Evolutionary conservation across 192 early-diverging fungal species (phyloP).

Genomic region (Funneliformis mosseae): DNA sequence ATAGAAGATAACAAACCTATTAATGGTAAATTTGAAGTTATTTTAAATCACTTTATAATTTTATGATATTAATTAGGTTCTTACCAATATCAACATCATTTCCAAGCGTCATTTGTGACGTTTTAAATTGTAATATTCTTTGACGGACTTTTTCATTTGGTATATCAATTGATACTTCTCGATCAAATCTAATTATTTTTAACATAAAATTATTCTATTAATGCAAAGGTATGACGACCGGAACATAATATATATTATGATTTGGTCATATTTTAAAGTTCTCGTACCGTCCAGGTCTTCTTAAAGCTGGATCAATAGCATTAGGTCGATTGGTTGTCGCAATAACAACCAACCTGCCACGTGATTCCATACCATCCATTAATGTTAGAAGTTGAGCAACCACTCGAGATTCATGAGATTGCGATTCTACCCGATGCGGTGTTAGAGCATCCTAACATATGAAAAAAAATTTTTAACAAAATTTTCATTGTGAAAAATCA

Average conservation of each 20-base stretch:
- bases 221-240: not conserved
- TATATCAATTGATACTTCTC: slow-evolving; percentile 79
- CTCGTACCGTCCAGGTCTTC: slow-evolving; percentile 76
- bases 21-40: slow-evolving; percentile 25
- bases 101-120: slow-evolving; percentile 57
- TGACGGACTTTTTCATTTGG: slow-evolving; percentile 65
- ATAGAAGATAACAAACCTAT: slow-evolving; percentile 49
- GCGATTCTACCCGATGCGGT: slow-evolving; percentile 61
- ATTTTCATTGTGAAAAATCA: not conserved
- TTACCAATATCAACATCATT: slow-evolving; percentile 54
- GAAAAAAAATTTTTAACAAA: not conserved
- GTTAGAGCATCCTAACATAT: slow-evolving; percentile 69
- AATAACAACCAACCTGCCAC: slow-evolving; percentile 70
- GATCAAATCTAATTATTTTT: slow-evolving; percentile 65
- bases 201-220: not conserved
- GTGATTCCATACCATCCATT: slow-evolving; percentile 80
- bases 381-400: slow-evolving; percentile 88
- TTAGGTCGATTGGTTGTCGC: slow-evolving; percentile 92
- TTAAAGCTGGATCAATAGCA: slow-evolving; percentile 77
- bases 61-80: not conserved
- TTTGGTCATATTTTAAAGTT: not conserved
- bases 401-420: slow-evolving; percentile 71
- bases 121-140: slow-evolving; percentile 65
- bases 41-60: not conserved
- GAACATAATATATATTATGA: not conserved